Percentiles rank a stretch among this genome's conserved stretches.
These are phyloP conservation scores for Jacaranda copaia DNA, from an alignment of 257 asterid species.

Conservation along the genomic window DNA sequence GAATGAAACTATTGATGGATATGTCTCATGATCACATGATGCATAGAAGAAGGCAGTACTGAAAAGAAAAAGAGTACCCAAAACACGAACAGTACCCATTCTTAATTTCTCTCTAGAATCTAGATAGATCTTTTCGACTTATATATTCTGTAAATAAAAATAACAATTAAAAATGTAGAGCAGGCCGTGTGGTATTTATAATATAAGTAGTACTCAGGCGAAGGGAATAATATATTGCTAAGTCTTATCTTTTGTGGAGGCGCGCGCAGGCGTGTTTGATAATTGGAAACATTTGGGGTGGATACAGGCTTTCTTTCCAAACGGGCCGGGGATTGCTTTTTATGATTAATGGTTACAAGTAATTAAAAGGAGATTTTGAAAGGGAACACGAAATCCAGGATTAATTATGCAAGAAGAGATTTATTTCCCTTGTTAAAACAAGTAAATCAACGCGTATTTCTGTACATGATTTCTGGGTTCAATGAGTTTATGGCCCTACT, in stretches of 20 bases:
- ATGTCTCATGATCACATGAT: background rate
- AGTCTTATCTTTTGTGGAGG: background rate
- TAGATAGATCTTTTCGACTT: too few relatives aligned
- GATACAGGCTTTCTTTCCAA: conserved; percentile 19
- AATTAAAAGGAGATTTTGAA: background rate
- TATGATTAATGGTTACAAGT: background rate
- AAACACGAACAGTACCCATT: background rate
- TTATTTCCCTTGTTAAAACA: conserved; percentile 10
- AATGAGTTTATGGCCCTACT: background rate
- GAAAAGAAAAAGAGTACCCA: conserved; percentile 9
- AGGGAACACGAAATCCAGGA: conserved; percentile 26
- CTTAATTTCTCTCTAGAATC: background rate
- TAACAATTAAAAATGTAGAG: too few relatives aligned
- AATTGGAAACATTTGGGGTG: background rate
- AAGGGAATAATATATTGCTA: background rate
- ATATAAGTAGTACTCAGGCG: background rate
- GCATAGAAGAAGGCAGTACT: background rate
- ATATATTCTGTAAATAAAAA: too few relatives aligned
- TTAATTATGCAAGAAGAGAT: conserved; percentile 24
- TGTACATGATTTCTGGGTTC: conserved; percentile 10
- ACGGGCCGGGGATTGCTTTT: too few relatives aligned
- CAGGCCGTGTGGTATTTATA: conserved; percentile 12
- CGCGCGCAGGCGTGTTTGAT: too few relatives aligned
- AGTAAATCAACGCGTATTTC: conserved; percentile 9
- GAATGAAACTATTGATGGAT: conserved; percentile 29